phyloP scores from a whole-genome alignment of 2,329 filamentous ascomycete genomes.

The Pyrenochaeta sp. region DNA sequence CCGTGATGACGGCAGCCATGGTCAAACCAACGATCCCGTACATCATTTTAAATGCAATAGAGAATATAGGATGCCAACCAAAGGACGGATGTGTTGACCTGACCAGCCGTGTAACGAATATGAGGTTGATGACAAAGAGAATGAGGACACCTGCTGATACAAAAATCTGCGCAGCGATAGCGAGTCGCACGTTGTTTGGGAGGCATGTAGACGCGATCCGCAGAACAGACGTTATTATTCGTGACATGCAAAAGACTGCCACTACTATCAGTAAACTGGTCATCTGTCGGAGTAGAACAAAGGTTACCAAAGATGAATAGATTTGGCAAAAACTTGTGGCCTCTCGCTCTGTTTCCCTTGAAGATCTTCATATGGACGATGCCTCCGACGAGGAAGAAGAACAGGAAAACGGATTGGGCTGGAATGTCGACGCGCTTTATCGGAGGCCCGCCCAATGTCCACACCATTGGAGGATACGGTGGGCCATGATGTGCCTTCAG shows the following conservation, averaged over 20 bases:
- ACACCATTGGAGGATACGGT: conserved; percentile 42
- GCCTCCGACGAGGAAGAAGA: conserved; percentile 52
- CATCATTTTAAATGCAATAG: conserved; percentile 64
- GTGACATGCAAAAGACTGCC: conserved; percentile 54
- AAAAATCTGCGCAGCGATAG: conserved; percentile 71
- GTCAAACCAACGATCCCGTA: conserved; percentile 66
- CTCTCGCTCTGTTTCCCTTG: conserved; percentile 46
- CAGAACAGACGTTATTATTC: conserved; percentile 52
- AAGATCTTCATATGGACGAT: conserved; percentile 54
- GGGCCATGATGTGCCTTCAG: conserved; percentile 27
- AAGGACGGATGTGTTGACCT: conserved; percentile 74
- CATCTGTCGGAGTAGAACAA: not conserved
- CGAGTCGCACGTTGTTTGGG: conserved; percentile 55
- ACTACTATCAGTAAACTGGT: not conserved
- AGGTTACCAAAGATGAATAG: conserved; percentile 50
- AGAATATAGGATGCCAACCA: conserved; percentile 70
- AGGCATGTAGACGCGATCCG: conserved; percentile 43
- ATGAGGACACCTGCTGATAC: conserved; percentile 77
- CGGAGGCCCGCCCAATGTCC: conserved; percentile 50
- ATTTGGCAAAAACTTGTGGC: conserved; percentile 54
- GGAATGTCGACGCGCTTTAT: conserved; percentile 51
- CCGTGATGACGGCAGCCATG: conserved; percentile 72
- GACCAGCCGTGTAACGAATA: conserved; percentile 79
- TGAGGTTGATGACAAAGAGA: conserved; percentile 78
- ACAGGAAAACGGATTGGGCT: conserved; percentile 51